Evolutionary conservation across 1,139 yeast genomes (phyloP).

Genomic region (Zhuliangozyma blackwelliae): DNA sequence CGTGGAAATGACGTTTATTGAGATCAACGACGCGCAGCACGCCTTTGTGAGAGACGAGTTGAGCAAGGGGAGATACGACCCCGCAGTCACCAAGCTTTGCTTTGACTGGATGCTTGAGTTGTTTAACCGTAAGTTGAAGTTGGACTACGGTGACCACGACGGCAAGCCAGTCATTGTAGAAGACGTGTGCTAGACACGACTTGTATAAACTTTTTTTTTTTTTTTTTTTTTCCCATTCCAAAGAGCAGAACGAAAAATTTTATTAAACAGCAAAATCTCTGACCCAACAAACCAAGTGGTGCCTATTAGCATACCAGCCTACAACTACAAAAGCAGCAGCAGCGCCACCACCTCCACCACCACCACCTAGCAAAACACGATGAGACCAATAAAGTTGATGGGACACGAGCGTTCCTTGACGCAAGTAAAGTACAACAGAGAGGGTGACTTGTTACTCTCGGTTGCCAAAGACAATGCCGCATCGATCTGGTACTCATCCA

Average conservation of each 20-base stretch:
- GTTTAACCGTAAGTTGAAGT: constrained; percentile 63
- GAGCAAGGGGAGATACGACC: constrained; percentile 76
- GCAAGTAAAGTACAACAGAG: constrained; percentile 89
- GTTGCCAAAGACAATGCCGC: constrained; percentile 87
- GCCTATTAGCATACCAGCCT: not conserved
- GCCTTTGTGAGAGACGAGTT: constrained; percentile 78
- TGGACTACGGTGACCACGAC: constrained; percentile 63
- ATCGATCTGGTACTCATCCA: constrained; percentile 91
- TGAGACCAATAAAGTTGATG: constrained; percentile 57
- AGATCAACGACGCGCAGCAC: constrained; percentile 72
- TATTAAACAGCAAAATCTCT: not conserved
- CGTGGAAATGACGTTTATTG: constrained; percentile 67
- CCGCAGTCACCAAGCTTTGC: constrained; percentile 68
- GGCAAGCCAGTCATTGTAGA: constrained; percentile 49
- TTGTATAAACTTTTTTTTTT: not conserved
- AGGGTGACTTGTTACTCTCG: constrained; percentile 90
- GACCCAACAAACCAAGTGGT: not conserved
- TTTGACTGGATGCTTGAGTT: constrained; percentile 65
- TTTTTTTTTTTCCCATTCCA: constrained; percentile 2
- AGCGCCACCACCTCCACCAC: not conserved
- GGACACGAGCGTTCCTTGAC: constrained; percentile 87
- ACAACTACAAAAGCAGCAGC: not conserved
- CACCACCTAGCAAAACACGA: constrained; percentile 10
- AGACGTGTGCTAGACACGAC: constrained; percentile 49
- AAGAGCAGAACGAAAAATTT: too few species aligned